A percentile compares a stretch with the other conserved stretches of the same genome.
phyloP scores from a whole-genome alignment of 352 stramenopile genomes.

The Phytophthora boehmeriae region DNA sequence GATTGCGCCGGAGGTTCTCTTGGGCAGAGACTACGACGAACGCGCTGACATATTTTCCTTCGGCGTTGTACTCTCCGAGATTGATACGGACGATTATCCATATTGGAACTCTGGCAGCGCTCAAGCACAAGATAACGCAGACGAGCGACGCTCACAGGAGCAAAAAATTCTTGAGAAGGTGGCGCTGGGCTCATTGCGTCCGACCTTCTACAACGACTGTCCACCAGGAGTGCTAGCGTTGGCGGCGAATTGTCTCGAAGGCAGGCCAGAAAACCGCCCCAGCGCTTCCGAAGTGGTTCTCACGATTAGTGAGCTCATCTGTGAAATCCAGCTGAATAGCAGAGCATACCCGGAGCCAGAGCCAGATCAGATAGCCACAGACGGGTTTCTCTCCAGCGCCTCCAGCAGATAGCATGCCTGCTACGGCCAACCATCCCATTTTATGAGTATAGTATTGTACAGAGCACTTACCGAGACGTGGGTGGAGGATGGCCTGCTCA shows the following conservation, averaged over 20 bases:
- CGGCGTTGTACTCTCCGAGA: conserved; percentile 52
- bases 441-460: too few species aligned
- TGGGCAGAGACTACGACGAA: conserved; percentile 51
- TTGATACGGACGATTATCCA: conserved; percentile 55
- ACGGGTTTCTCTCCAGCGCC: conserved; percentile 31
- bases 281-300: conserved; percentile 47
- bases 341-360: conserved; percentile 23
- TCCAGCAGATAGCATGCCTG: conserved; percentile 1
- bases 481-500: conserved; percentile 10
- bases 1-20: conserved; percentile 49
- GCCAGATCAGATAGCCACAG: conserved; percentile 30
- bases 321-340: conserved; percentile 24
- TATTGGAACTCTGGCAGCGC: conserved; percentile 49
- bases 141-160: conserved; percentile 42
- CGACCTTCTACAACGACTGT: conserved; percentile 62
- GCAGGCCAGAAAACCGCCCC: conserved; percentile 45
- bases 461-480: conserved; percentile 9
- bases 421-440: background rate
- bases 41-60: conserved; percentile 53
- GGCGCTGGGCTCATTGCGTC: conserved; percentile 39
- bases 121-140: conserved; percentile 26
- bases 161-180: conserved; percentile 51
- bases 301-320: conserved; percentile 43
- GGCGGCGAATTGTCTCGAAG: conserved; percentile 51
- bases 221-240: conserved; percentile 44